phyloP scores from a whole-genome alignment of 2,329 filamentous ascomycete species.

The Penicillium sp. region DNA sequence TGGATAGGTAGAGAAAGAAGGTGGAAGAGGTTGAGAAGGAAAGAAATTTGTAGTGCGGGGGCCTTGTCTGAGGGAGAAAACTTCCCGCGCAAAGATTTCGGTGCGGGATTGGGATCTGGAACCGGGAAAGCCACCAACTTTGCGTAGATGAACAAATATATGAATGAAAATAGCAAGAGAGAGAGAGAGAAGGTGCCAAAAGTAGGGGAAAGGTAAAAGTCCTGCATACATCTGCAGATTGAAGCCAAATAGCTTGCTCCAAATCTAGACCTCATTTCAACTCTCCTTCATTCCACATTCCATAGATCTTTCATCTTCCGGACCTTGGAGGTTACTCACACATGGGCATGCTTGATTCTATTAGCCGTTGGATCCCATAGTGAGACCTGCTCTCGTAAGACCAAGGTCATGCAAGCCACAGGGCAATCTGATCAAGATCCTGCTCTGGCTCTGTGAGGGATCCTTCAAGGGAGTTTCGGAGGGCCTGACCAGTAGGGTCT shows the following conservation, averaged over 20 bases:
- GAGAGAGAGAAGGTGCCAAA: no score
- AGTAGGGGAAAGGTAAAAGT: not conserved
- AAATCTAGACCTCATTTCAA: not conserved
- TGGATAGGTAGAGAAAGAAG: conserved; percentile 2
- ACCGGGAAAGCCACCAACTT: not conserved
- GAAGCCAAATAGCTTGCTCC: not conserved
- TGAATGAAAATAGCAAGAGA: not conserved
- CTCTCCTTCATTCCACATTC: not conserved
- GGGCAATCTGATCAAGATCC: not conserved
- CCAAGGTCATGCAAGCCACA: not conserved
- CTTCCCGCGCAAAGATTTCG: conserved; percentile 12
- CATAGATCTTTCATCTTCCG: not conserved
- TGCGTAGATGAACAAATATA: not conserved
- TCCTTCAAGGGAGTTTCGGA: not conserved
- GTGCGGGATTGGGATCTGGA: not conserved
- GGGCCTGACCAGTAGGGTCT: no score
- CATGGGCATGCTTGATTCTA: not conserved
- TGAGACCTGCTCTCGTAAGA: not conserved
- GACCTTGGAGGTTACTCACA: not conserved
- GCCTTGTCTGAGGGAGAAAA: conserved; percentile 15
- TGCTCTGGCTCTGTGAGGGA: not conserved
- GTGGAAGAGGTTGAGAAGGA: conserved; percentile 12
- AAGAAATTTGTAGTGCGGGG: conserved; percentile 25
- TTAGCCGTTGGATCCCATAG: not conserved
- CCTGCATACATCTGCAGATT: not conserved